phyloP scores from a whole-genome alignment of 441 rosid species.

The Codiaeum variegatum region DNA sequence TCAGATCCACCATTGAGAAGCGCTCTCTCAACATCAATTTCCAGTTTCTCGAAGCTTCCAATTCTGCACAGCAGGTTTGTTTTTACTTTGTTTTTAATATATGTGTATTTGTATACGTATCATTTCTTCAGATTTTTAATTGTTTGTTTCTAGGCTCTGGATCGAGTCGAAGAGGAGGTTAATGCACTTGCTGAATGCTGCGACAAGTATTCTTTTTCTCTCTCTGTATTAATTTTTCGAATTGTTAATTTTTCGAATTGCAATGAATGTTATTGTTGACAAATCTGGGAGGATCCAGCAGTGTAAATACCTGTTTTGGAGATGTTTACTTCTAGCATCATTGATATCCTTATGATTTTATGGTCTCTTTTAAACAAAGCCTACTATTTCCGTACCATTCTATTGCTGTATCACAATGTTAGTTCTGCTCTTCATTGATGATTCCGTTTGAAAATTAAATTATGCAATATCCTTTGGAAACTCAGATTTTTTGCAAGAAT shows the following conservation, averaged over 20 bases:
- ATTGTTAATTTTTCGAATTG: background rate
- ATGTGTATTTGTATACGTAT: background rate
- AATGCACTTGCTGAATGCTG: slow-evolving; percentile 86
- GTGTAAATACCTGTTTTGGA: no score
- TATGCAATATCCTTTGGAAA: background rate
- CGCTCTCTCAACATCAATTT: slow-evolving; percentile 81
- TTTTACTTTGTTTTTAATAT: background rate
- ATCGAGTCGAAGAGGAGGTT: slow-evolving; percentile 93
- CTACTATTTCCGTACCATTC: background rate
- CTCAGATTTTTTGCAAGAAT: no score
- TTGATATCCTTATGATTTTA: background rate
- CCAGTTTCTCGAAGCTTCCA: slow-evolving; percentile 78
- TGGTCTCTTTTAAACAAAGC: no score
- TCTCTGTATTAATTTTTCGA: background rate
- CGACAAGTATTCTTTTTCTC: slow-evolving; percentile 42
- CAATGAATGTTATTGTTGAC: no score
- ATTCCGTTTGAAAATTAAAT: no score
- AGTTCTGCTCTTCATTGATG: no score
- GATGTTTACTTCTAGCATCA: background rate
- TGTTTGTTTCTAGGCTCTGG: slow-evolving; percentile 50
- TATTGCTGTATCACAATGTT: no score
- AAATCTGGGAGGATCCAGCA: no score
- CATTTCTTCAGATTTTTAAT: background rate
- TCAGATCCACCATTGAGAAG: slow-evolving; percentile 94
- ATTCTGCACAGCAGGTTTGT: slow-evolving; percentile 58